Evolutionary conservation across 2,329 filamentous ascomycete genomes (phyloP).

Genomic region (Neocucurbitaria cava): DNA sequence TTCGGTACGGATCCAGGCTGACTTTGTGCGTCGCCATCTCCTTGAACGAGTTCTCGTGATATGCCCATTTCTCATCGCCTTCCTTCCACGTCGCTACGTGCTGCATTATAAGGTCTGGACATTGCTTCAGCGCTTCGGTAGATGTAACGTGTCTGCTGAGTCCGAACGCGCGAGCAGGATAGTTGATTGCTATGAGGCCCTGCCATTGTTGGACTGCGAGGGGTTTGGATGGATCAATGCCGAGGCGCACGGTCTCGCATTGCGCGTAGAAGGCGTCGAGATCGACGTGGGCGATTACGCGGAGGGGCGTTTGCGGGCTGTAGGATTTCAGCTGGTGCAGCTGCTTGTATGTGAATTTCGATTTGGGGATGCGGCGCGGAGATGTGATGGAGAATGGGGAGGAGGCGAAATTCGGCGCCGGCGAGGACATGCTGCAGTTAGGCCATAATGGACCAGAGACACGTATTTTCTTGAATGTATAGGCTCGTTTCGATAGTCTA

Average conservation of each 20-base stretch:
- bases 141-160: conserved; percentile 81
- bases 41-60: conserved; percentile 78
- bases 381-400: conserved; percentile 53
- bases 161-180: conserved; percentile 82
- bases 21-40: conserved; percentile 92
- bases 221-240: conserved; percentile 75
- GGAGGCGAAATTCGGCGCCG: conserved; percentile 55
- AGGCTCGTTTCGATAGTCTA: background rate
- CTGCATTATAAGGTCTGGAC: conserved; percentile 82
- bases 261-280: conserved; percentile 96
- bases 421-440: conserved; percentile 54
- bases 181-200: conserved; percentile 95
- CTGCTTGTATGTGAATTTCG: conserved; percentile 85
- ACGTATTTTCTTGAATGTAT: background rate
- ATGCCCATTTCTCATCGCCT: conserved; percentile 90
- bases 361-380: conserved; percentile 55
- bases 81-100: conserved; percentile 96
- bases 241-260: conserved; percentile 90
- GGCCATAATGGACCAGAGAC: conserved; percentile 14
- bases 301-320: conserved; percentile 75
- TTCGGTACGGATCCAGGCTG: conserved; percentile 87
- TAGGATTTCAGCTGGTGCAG: conserved; percentile 77
- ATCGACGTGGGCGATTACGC: conserved; percentile 90
- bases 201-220: conserved; percentile 96
- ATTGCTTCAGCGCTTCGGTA: conserved; percentile 83